phyloP scores from a whole-genome alignment of 306 rosid genomes.

The Fagus sylvatica region DNA sequence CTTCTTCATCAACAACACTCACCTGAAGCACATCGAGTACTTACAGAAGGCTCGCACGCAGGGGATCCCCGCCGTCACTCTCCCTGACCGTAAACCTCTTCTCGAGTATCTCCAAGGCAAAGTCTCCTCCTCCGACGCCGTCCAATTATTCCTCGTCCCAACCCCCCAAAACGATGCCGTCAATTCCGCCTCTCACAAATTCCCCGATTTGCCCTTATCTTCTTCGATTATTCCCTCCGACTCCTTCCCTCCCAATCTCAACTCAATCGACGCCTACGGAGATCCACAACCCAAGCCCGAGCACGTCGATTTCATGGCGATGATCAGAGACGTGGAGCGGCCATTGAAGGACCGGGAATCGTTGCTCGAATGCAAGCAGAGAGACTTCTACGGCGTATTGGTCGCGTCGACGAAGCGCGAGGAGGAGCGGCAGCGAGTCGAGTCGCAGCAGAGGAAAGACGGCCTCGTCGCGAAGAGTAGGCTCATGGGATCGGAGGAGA shows the following conservation, averaged over 20 bases:
- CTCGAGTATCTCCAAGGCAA: conserved; percentile 80
- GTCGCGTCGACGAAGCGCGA: conserved; percentile 84
- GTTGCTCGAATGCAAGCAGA: conserved; percentile 75
- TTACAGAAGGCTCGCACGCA: conserved; percentile 77
- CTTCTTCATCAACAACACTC: conserved; percentile 75
- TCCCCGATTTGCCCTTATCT: conserved; percentile 38
- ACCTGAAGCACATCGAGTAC: conserved; percentile 82
- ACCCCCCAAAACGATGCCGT: conserved; percentile 24
- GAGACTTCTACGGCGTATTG: conserved; percentile 72
- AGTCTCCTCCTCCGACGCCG: conserved; percentile 73
- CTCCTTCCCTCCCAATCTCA: neutral
- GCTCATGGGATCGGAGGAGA: conserved; percentile 72
- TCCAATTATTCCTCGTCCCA: conserved; percentile 54
- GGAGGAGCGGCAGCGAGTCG: conserved; percentile 83
- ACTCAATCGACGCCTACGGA: conserved; percentile 5
- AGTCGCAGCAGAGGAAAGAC: conserved; percentile 93
- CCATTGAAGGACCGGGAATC: conserved; percentile 86
- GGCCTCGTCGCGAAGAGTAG: conserved; percentile 93
- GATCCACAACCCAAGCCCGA: conserved; percentile 5
- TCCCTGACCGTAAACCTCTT: conserved; percentile 90
- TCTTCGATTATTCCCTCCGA: conserved; percentile 19
- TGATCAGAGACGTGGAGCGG: conserved; percentile 61
- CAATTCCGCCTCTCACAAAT: conserved; percentile 21
- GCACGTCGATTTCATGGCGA: conserved; percentile 42
- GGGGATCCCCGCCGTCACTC: conserved; percentile 71